Percentiles rank a stretch among this genome's conserved stretches.
These are phyloP conservation scores for Geranium incanum DNA, from an alignment of 441 rosid species.

Conservation along the genomic window DNA sequence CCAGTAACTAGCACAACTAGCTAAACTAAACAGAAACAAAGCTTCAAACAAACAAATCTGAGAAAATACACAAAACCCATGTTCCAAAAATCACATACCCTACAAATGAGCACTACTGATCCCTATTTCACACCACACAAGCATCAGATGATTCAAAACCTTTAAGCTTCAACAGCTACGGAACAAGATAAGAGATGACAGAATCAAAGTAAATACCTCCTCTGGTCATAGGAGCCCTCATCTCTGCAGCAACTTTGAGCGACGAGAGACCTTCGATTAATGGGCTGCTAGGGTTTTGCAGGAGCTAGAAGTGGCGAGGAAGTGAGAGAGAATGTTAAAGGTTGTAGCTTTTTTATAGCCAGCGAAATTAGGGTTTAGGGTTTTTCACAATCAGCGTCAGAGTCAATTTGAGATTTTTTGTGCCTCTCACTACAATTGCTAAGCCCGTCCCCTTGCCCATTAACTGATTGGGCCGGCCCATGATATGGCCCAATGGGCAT, in stretches of 20 bases:
- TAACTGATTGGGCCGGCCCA: no score
- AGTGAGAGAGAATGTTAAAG: background rate
- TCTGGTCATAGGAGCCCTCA: background rate
- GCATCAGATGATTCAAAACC: background rate
- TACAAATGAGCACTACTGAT: background rate
- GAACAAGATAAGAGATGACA: background rate
- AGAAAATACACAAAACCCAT: background rate
- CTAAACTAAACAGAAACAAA: background rate
- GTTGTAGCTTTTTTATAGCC: background rate
- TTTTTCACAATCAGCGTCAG: background rate
- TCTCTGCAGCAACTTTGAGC: constrained; percentile 4
- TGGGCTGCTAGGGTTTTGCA: constrained; percentile 6
- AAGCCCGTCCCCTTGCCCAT: background rate
- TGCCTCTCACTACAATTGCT: background rate
- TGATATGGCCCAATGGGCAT: no score
- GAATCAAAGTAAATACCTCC: background rate
- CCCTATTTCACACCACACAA: background rate
- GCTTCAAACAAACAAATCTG: background rate
- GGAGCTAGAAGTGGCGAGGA: background rate
- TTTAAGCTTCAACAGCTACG: background rate
- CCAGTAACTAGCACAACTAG: background rate
- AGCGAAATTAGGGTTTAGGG: constrained; percentile 2
- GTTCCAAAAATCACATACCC: background rate
- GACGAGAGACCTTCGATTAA: background rate
- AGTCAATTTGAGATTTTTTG: background rate